Base-by-base conservation (phyloP, 2,329 filamentous ascomycete genomes). In the Alternaria brassicae region DNA sequence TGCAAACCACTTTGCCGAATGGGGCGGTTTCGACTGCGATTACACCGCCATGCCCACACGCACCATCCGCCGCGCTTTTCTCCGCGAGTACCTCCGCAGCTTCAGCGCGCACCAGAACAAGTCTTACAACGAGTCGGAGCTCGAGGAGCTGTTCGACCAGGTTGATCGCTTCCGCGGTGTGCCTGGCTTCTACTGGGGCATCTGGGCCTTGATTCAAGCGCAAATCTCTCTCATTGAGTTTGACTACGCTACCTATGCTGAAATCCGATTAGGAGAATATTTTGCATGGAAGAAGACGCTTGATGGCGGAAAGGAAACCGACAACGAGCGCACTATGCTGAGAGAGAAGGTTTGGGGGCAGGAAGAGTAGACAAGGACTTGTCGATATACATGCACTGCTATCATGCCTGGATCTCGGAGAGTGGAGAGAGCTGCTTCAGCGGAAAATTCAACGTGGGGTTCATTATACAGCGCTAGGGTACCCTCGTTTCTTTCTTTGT, bases 1-100 rank as follows among this genome's bases (percentile, higher is more conserved):
- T 69, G 90, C 94, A 50, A 99, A 99, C 81, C 95, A 99, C 82
- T 97, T 99, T 76, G 93, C 95, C 47, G 95, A 99, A 81, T 99
- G 95, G 94, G 93, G 90, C 60, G 95, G 95, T 57, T 97, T 97
- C 73, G 92, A 96, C 71, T 99, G 95, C 82, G 93, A 98, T 78
- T 93, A 91, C 81, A 87, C 81, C 71, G 89, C 90, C 67, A 85
- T 98, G 56, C 95, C 95, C 5, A 95, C 91, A 1, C 86, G 85
- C 62, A 82, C 88, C 19, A 88, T 94, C 70, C 89, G 95, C 27
- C 86, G 87, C 42, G 87, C 89, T 54, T 99, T 99, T 79, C 86
- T 98, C 60, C 82, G 85, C 64, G 90, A 94, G 74, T 99, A 99
- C 74, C 85, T 97, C 27, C 83, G 83, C 61, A 87, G 89, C 61